phyloP scores from a whole-genome alignment of 371 early-diverging fungal species.

The Mucor saturninus region DNA sequence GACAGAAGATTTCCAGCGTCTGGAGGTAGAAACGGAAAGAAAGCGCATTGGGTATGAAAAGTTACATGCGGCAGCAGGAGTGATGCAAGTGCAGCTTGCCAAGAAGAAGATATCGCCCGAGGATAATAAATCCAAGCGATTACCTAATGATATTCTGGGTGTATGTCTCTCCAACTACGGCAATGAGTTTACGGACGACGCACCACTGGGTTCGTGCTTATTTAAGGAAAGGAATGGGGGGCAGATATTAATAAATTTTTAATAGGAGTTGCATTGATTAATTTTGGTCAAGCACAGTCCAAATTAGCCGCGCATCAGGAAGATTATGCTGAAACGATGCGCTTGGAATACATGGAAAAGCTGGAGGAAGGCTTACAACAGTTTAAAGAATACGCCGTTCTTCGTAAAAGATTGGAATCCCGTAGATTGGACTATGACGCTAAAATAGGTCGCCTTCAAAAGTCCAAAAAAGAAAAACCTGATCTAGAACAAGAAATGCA shows the following conservation, averaged over 20 bases:
- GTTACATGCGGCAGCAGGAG: slow-evolving; percentile 35
- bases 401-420: slow-evolving; percentile 85
- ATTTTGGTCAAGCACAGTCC: slow-evolving; percentile 70
- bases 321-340: slow-evolving; percentile 53
- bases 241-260: neutral
- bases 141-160: slow-evolving; percentile 68
- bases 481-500: slow-evolving; percentile 77
- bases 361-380: slow-evolving; percentile 56
- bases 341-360: slow-evolving; percentile 49
- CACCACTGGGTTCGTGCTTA: slow-evolving; percentile 54
- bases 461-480: slow-evolving; percentile 80
- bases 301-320: slow-evolving; percentile 65
- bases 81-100: slow-evolving; percentile 35
- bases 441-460: slow-evolving; percentile 82
- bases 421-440: slow-evolving; percentile 93
- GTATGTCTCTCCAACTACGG: slow-evolving; percentile 66
- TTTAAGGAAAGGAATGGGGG: neutral
- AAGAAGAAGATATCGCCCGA: slow-evolving; percentile 64
- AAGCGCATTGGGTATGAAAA: slow-evolving; percentile 44
- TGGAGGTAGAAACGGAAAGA: slow-evolving; percentile 41
- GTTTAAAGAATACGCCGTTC: slow-evolving; percentile 67
- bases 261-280: slow-evolving; percentile 54
- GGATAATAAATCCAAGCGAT: slow-evolving; percentile 61
- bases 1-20: slow-evolving; percentile 51
- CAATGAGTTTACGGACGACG: slow-evolving; percentile 59